Evolutionary conservation across 495 filamentous ascomycete genomes (phyloP).

Genomic region (Podospora appendiculata): DNA sequence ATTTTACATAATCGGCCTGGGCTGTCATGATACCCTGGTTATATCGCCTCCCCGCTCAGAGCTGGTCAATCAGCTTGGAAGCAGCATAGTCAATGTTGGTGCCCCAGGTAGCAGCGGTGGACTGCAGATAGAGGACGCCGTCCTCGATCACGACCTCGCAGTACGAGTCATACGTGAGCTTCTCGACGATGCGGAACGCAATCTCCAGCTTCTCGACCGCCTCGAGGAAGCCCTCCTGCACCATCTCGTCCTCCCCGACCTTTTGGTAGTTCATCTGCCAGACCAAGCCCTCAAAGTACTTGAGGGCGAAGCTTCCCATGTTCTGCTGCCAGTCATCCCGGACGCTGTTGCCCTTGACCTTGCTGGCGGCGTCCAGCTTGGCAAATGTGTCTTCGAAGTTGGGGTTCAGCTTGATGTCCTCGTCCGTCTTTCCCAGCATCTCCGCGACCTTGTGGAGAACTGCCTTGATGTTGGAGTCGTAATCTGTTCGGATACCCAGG

Average conservation of each 20-base stretch:
- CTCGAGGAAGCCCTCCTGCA: conserved; percentile 40
- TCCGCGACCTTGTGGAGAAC: conserved; percentile 27
- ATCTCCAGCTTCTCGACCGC: conserved; percentile 31
- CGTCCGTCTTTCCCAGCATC: conserved; percentile 28
- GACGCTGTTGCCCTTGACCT: conserved; percentile 13
- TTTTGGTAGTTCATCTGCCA: conserved; percentile 31
- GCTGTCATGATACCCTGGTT: too few relatives aligned
- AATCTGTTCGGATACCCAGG: conserved; percentile 34
- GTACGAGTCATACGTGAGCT: conserved; percentile 32
- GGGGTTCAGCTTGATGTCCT: conserved; percentile 31
- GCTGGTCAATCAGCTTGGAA: conserved; percentile 18
- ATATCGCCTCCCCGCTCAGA: conserved; percentile 4
- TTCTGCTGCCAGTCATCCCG: conserved; percentile 35
- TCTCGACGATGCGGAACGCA: conserved; percentile 38
- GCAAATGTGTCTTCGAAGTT: conserved; percentile 42
- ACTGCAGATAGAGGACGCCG: conserved; percentile 35
- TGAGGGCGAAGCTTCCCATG: conserved; percentile 25
- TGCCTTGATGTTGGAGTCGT: conserved; percentile 29
- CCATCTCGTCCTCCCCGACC: conserved; percentile 38
- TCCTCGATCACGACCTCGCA: conserved; percentile 35
- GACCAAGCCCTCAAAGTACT: conserved; percentile 33
- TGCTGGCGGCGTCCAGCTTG: conserved; percentile 29
- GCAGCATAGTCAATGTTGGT: conserved; percentile 14
- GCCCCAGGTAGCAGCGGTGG: conserved; percentile 11
- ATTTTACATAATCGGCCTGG: too few relatives aligned